These are phyloP conservation scores for Babesia bovis DNA, from an alignment of 169 alveolate genomes.

Conservation along the genomic window DNA sequence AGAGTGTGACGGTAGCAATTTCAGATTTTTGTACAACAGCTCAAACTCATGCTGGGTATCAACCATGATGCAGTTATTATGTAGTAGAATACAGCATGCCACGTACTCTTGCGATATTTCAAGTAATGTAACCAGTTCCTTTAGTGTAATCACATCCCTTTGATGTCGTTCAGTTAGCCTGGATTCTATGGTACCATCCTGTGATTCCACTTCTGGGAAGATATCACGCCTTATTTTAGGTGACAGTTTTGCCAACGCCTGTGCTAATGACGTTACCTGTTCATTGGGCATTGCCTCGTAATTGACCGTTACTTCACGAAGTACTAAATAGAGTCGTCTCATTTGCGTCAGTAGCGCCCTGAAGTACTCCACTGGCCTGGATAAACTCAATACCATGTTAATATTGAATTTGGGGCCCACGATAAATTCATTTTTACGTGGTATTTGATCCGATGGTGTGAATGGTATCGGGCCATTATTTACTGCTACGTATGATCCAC, in stretches of 20 bases:
- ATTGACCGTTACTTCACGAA: conserved; percentile 8
- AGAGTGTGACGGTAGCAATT: conserved; percentile 39
- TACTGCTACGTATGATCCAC: neutral
- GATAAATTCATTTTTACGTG: conserved; percentile 46
- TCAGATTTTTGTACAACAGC: conserved; percentile 12
- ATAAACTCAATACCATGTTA: conserved; percentile 25
- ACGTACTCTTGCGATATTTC: conserved; percentile 60
- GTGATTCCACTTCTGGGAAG: conserved; percentile 16
- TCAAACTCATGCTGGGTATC: conserved; percentile 53
- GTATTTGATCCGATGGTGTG: conserved; percentile 28
- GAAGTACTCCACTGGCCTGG: conserved; percentile 8
- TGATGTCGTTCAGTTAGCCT: conserved; percentile 23
- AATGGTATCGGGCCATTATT: neutral
- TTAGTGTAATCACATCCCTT: conserved; percentile 19
- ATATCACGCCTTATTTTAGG: conserved; percentile 34
- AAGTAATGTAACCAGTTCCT: conserved; percentile 44
- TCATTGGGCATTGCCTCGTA: conserved; percentile 21
- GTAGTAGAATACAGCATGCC: conserved; percentile 40
- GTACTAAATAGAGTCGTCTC: conserved; percentile 22
- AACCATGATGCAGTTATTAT: conserved; percentile 44
- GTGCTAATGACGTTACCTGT: conserved; percentile 7
- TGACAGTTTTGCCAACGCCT: conserved; percentile 10
- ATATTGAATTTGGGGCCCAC: conserved; percentile 45
- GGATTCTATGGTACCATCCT: neutral
- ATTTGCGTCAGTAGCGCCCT: conserved; percentile 21